phyloP scores from a whole-genome alignment of 305 asterid genomes.

The Solanum hybrid region DNA sequence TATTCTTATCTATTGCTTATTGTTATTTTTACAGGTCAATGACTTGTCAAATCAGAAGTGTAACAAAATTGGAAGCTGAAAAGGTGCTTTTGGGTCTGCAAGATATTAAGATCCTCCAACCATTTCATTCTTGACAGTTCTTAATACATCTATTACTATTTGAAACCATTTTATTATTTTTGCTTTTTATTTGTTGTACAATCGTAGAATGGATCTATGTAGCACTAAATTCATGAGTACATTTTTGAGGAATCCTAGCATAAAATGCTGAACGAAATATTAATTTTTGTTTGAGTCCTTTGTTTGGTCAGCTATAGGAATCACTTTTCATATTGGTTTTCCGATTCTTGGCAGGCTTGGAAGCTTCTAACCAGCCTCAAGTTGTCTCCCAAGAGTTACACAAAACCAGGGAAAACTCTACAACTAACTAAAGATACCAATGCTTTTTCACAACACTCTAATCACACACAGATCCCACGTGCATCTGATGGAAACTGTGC shows the following conservation, averaged over 20 bases:
- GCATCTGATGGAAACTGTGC: constrained; percentile 28
- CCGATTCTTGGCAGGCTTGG: constrained; percentile 64
- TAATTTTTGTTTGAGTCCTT: background rate
- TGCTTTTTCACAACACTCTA: constrained; percentile 34
- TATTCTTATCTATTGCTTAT: constrained; percentile 10
- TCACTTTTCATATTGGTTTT: background rate
- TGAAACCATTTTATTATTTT: background rate
- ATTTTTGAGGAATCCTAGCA: background rate
- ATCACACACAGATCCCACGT: constrained; percentile 30
- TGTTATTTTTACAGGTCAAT: constrained; percentile 36
- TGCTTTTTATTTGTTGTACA: background rate
- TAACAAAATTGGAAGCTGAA: constrained; percentile 42
- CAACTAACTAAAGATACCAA: constrained; percentile 30
- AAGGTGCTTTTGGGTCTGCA: constrained; percentile 39
- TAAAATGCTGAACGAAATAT: background rate
- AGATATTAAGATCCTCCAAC: background rate
- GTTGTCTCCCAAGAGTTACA: constrained; percentile 57
- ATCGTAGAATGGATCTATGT: background rate
- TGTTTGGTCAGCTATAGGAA: background rate
- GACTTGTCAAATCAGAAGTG: constrained; percentile 43
- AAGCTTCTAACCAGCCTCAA: constrained; percentile 56
- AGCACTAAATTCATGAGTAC: background rate
- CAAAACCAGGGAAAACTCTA: constrained; percentile 69
- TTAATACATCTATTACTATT: background rate
- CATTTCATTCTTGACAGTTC: background rate